Evolutionary conservation across 2,329 filamentous ascomycete genomes (phyloP), one percentile per base, ranked within the genome.

Genomic region (Capronia epimyces): DNA sequence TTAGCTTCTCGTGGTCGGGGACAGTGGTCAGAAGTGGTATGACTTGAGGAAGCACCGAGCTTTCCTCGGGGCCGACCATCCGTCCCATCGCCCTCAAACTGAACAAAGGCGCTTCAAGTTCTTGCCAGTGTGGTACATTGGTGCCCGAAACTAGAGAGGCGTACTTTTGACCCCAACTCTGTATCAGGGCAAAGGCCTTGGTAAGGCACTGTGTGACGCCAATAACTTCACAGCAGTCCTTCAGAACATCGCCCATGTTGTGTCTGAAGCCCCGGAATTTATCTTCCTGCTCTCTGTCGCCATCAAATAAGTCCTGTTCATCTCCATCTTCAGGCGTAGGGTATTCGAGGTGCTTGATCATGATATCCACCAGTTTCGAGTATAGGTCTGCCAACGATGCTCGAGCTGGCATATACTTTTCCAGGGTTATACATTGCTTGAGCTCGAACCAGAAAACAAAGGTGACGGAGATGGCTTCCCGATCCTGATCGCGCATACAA

Each of bases 371-470:
- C 32, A 98, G 76, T 65, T 86, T 86, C 1, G 89, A 87, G 69
- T 89, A 98, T 41, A 96, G 74, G 59, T 94, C 87, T 29, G 87
- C 76, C 49, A 89, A 80, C 62, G 86, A 78, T 57, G 89, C 69
- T 45, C 90, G 82, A 34, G 90, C 86, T 62, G 89, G 80, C 45
- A 87, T 86, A 66, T 96, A 98, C 60, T 85, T 85, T 29, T 97
- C 91, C 46, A 98, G 71, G 1, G 90, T 89, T 42, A 98, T 77
- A 66, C 95, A 96, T 67, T 96, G 89, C 75, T 98, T 98, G 41
- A 98, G 78, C 66, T 98, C 93, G 66, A 94, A 97, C 93, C 93
- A 98, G 72, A 98, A 97, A 60, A 82, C 83, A 70, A 98, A 98
- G 0, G 94, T 98, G 63, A 93, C 83, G 47, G 89, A 87, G 57